Conservation (phyloP, 192 early-diverging fungal species). For the Coemansia sp. region DNA sequence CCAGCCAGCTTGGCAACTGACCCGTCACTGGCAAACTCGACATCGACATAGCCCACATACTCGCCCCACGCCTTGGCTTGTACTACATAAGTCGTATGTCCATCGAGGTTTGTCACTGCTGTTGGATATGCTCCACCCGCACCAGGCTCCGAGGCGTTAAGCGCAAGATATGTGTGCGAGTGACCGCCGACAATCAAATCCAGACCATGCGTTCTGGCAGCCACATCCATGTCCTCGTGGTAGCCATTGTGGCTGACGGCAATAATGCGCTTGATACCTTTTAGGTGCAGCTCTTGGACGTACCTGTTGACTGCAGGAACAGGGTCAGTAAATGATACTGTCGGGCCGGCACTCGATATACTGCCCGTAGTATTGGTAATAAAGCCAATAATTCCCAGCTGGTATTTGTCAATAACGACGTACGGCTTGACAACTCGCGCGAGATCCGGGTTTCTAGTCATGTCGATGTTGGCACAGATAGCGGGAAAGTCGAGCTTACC, state of each 20-base stretch:
- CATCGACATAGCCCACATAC: constrained; percentile 66
- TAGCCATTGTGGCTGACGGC: constrained; percentile 77
- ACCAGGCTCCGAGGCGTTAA: constrained; percentile 55
- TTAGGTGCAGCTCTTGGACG: constrained; percentile 62
- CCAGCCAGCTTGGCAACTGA: constrained; percentile 59
- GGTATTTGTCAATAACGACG: constrained; percentile 66
- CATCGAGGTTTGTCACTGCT: constrained; percentile 62
- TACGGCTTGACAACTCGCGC: constrained; percentile 66
- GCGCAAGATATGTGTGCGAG: constrained; percentile 69
- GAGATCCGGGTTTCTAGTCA: constrained; percentile 50
- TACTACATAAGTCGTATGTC: constrained; percentile 66
- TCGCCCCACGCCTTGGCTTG: constrained; percentile 71
- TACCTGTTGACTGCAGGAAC: constrained; percentile 64
- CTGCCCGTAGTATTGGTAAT: constrained; percentile 64
- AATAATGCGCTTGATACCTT: constrained; percentile 70
- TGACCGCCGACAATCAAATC: constrained; percentile 75
- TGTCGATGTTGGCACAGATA: constrained; percentile 73
- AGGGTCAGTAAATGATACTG: constrained; percentile 63
- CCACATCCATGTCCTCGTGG: constrained; percentile 68
- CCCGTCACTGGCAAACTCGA: constrained; percentile 61
- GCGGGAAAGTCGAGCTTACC: constrained; percentile 65
- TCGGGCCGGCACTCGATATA: constrained; percentile 61
- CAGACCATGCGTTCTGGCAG: constrained; percentile 62
- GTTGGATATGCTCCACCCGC: constrained; percentile 72
- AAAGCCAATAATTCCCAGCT: constrained; percentile 68